Conservation (phyloP, 2,329 filamentous ascomycete genomes). For the Alternaria infectoria region DNA sequence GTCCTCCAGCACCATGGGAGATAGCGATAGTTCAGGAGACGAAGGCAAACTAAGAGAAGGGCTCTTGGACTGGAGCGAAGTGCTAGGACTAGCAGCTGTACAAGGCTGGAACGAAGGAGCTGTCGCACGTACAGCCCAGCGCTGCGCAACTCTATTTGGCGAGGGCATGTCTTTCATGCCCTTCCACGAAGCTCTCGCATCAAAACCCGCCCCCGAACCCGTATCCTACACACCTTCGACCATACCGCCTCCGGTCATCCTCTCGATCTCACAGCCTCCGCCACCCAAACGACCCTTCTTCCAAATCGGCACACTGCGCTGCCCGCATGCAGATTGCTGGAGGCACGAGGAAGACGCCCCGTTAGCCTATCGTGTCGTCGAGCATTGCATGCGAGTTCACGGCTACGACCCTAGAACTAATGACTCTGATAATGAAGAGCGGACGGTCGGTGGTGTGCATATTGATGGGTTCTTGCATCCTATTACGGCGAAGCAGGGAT, state of each 20-base stretch:
- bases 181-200: slow-evolving; percentile 53
- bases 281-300: slow-evolving; percentile 35
- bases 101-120: slow-evolving; percentile 70
- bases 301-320: slow-evolving; percentile 33
- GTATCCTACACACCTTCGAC: slow-evolving; percentile 45
- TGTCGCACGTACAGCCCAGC: slow-evolving; percentile 71
- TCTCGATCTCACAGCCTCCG: neutral
- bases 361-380: slow-evolving; percentile 38
- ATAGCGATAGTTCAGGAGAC: slow-evolving; percentile 15
- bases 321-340: slow-evolving; percentile 43
- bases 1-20: slow-evolving; percentile 15
- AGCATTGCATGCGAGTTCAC: slow-evolving; percentile 58
- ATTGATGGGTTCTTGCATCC: slow-evolving; percentile 70
- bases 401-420: slow-evolving; percentile 49
- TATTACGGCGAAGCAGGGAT: slow-evolving; percentile 49
- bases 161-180: slow-evolving; percentile 71
- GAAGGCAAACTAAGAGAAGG: slow-evolving; percentile 20
- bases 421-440: slow-evolving; percentile 54
- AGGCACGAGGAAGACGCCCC: slow-evolving; percentile 34
- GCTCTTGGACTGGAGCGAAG: slow-evolving; percentile 77
- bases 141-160: slow-evolving; percentile 78
- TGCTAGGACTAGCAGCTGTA: slow-evolving; percentile 78
- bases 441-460: slow-evolving; percentile 67
- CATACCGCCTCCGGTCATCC: slow-evolving; percentile 20
- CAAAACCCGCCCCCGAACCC: slow-evolving; percentile 31